Evolutionary conservation across 2,329 filamentous ascomycete species (phyloP).

Genomic region (Aphanocladium album): DNA sequence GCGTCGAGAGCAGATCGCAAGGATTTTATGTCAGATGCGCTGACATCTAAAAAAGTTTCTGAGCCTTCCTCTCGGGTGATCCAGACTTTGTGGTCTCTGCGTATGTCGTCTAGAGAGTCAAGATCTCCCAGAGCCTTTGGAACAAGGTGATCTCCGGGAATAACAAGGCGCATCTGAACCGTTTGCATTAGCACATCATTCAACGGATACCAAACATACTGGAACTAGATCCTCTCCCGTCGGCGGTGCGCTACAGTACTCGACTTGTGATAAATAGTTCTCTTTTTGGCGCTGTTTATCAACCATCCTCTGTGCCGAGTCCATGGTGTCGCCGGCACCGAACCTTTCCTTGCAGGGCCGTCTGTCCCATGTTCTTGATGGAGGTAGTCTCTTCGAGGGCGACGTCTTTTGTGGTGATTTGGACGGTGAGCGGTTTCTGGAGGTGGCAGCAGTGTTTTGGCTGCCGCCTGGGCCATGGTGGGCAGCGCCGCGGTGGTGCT

Average conservation of each 20-base stretch:
- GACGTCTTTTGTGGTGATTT: not conserved
- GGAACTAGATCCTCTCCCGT: constrained; percentile 6
- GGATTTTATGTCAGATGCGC: constrained; percentile 18
- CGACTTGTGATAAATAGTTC: constrained; percentile 15
- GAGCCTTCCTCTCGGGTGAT: constrained; percentile 20
- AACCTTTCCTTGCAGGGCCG: not conserved
- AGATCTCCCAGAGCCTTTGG: constrained; percentile 22
- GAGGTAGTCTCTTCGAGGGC: not conserved
- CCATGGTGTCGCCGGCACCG: not conserved
- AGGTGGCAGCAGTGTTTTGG: not conserved
- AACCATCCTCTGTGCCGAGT: not conserved
- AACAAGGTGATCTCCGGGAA: constrained; percentile 25
- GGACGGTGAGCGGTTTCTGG: not conserved
- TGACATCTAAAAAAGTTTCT: constrained; percentile 21
- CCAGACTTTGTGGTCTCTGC: constrained; percentile 26
- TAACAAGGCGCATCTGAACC: constrained; percentile 22
- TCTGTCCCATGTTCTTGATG: not conserved
- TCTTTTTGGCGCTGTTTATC: constrained; percentile 17
- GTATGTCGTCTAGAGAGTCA: constrained; percentile 23
- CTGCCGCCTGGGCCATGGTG: not conserved
- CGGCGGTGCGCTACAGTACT: not conserved
- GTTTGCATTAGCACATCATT: not conserved
- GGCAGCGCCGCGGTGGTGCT: not conserved
- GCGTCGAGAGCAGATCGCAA: constrained; percentile 25
- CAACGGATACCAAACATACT: not conserved